These are phyloP conservation scores for Aspergillus udagawae DNA, from an alignment of 2,329 filamentous ascomycete genomes.

Conservation along the genomic window DNA sequence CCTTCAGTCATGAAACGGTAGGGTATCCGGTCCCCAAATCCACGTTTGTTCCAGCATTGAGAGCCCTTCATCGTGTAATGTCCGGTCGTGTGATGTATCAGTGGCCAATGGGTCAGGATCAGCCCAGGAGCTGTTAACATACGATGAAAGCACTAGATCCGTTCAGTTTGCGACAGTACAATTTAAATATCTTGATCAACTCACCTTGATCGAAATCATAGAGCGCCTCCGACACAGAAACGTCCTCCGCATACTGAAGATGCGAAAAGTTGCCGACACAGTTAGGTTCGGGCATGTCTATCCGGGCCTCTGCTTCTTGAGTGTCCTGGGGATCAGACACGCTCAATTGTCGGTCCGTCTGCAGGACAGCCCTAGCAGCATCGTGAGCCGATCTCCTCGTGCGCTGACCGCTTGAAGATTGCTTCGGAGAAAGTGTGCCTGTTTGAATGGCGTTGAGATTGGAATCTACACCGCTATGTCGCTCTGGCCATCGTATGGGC, in stretches of 20 bases:
- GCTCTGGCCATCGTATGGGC: background rate
- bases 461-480: background rate
- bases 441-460: background rate
- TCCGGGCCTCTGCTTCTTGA: background rate
- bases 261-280: background rate
- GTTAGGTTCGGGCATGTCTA: too few relatives aligned
- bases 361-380: background rate
- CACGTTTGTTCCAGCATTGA: conserved; percentile 17
- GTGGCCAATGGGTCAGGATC: background rate
- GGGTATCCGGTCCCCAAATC: conserved; percentile 20
- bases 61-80: conserved; percentile 6
- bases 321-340: background rate
- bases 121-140: background rate
- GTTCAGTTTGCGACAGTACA: background rate
- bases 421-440: background rate
- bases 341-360: background rate
- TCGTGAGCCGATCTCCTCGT: background rate
- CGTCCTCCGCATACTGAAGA: conserved; percentile 12
- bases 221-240: conserved; percentile 15
- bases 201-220: conserved; percentile 20
- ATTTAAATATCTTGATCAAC: background rate
- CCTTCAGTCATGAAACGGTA: background rate
- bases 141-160: background rate
- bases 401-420: background rate
- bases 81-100: background rate